Evolutionary conservation across 2,329 filamentous ascomycete species (phyloP), one percentile per base, ranked within the genome.

Genomic region (Diaporthe sp.): DNA sequence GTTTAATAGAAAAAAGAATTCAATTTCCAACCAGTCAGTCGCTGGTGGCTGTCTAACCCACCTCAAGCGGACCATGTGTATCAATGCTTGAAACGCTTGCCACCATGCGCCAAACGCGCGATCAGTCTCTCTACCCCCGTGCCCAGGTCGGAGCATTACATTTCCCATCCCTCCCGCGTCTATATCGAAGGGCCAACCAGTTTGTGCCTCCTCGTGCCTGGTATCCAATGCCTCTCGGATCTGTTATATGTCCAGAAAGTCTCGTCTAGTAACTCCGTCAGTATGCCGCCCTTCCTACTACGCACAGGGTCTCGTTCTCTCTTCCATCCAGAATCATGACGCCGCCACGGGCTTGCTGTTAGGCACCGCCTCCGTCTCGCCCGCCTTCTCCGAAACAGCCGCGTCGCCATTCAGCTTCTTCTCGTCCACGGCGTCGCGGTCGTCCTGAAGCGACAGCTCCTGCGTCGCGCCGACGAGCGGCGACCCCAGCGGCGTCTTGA

Each of bases 361-460:
- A 22, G 51, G 25, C 46, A 67, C 39, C 0, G 39, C 51, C 22
- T 76, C 76, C 10, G 46, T 34, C 61, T 57, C 74, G 1, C 67
- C 74, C 22, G 74, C 70, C 76, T 79, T 81, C 67, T 80, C 79
- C 17, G 79, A 79, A 8, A 80, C 75, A 5, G 77, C 77, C 12
- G 76, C 31, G n/a, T 70, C 72, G 19, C 72, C 77, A 51, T 79
- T 73, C 25, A 67, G 72, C 46, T 37, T 70, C 37, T 75, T 73
- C 34, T 76, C 55, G 19, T 72, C 73, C 28, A 53, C 19, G 0
- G 62, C 34, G 1, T 3, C 53, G 22, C 10, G 13, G 53, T 76
- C 53, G 55, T 76, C 67, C 12, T 75, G 31, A 1, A 83, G 76
- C 3, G 75, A 74, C 12, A 83, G 77, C 12, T 75, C 76, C 44